phyloP scores from a whole-genome alignment of 495 filamentous ascomycete species.

The Tuber magnatum region DNA sequence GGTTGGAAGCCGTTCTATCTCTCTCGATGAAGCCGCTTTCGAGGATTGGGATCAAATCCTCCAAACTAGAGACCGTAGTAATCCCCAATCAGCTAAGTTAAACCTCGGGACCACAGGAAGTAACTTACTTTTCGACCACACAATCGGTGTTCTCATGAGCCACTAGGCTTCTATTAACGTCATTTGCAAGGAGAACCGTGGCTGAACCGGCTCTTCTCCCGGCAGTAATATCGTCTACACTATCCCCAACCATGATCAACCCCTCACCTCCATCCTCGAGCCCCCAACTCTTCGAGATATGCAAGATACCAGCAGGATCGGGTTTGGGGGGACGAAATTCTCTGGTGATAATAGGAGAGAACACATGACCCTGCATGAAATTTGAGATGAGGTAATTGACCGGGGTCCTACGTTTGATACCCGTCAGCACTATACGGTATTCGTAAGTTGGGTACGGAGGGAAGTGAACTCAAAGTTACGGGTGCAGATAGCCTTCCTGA shows the following conservation, averaged over 20 bases:
- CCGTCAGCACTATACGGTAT: not conserved
- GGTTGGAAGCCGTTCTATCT: constrained; percentile 12
- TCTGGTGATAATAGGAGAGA: constrained; percentile 77
- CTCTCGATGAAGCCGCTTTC: constrained; percentile 58
- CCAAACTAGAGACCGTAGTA: constrained; percentile 56
- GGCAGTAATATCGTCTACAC: constrained; percentile 87
- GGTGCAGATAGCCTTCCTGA: constrained; percentile 82
- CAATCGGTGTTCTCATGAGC: constrained; percentile 71
- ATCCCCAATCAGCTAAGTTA: constrained; percentile 38
- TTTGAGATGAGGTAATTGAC: constrained; percentile 65
- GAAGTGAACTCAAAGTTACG: constrained; percentile 74
- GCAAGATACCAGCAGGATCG: constrained; percentile 74
- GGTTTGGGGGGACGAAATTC: constrained; percentile 83
- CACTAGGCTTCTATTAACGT: constrained; percentile 64
- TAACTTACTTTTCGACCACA: constrained; percentile 34
- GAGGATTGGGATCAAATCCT: constrained; percentile 64
- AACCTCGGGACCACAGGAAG: constrained; percentile 18
- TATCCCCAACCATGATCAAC: constrained; percentile 60
- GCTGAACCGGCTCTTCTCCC: constrained; percentile 77
- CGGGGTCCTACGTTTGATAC: constrained; percentile 47
- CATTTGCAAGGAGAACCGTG: constrained; percentile 79
- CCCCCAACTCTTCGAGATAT: constrained; percentile 72
- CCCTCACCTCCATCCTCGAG: constrained; percentile 25
- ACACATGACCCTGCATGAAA: constrained; percentile 59
- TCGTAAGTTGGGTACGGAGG: not conserved